Evolutionary conservation across 2,329 filamentous ascomycete species (phyloP).

Genomic region (Talaromyces atroroseus): DNA sequence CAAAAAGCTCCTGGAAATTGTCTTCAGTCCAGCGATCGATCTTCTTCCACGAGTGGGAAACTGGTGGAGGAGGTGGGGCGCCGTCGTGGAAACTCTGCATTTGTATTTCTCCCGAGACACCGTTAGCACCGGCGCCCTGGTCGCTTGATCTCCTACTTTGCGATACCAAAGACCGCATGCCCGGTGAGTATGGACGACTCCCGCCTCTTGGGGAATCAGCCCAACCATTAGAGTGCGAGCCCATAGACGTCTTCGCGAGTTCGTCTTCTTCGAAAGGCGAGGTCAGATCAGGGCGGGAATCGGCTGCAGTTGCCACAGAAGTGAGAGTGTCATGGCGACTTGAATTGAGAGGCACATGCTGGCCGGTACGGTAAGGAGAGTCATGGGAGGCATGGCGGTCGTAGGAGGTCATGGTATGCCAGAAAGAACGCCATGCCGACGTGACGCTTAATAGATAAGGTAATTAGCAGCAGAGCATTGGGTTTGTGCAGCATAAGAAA

Average conservation of each 20-base stretch:
- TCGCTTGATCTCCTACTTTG: constrained; percentile 56
- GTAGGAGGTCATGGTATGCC: constrained; percentile 81
- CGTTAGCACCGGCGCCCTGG: constrained; percentile 22
- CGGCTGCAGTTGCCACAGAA: constrained; percentile 76
- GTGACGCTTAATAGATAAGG: constrained; percentile 51
- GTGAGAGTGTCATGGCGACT: constrained; percentile 76
- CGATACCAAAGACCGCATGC: constrained; percentile 73
- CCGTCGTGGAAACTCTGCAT: constrained; percentile 96
- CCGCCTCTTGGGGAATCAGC: constrained; percentile 51
- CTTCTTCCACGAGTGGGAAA: constrained; percentile 84
- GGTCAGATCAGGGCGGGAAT: constrained; percentile 79
- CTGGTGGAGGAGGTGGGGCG: constrained; percentile 79
- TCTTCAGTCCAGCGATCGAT: constrained; percentile 93
- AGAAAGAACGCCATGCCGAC: constrained; percentile 79
- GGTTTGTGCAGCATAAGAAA: background rate
- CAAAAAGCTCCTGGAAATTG: constrained; percentile 88
- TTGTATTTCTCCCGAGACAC: constrained; percentile 73
- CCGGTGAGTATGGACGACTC: constrained; percentile 77
- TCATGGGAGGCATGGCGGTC: constrained; percentile 86
- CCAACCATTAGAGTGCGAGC: constrained; percentile 56
- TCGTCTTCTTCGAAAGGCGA: constrained; percentile 72
- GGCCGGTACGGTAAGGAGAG: constrained; percentile 84
- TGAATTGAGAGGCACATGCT: constrained; percentile 82
- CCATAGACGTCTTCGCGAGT: constrained; percentile 47
- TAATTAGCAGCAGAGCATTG: background rate